phyloP scores from a whole-genome alignment of 176 grass and related monocot species.

The Oryza brachyantha region DNA sequence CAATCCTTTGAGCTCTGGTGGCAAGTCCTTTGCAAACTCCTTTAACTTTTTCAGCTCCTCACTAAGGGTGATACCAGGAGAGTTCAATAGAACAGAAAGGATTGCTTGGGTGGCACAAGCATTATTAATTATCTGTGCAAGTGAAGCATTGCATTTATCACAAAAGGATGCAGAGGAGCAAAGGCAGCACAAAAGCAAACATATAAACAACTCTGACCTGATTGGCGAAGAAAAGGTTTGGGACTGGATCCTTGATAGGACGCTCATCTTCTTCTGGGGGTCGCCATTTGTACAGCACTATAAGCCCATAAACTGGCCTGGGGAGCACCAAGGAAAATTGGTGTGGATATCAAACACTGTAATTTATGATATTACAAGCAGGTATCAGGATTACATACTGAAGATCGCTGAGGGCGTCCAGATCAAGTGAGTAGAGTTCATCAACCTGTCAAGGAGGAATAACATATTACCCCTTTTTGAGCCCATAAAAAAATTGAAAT shows the following conservation, averaged over 20 bases:
- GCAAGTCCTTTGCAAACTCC: slow-evolving; percentile 89
- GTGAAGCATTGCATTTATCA: slow-evolving; percentile 10
- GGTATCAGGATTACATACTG: slow-evolving; percentile 42
- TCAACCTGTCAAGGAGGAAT: slow-evolving; percentile 62
- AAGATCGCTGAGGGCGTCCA: slow-evolving; percentile 80
- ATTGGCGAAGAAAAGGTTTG: slow-evolving; percentile 67
- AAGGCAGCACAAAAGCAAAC: not conserved
- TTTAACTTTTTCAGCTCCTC: slow-evolving; percentile 73
- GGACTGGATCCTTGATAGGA: slow-evolving; percentile 51
- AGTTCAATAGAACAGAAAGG: slow-evolving; percentile 82
- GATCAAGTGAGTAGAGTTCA: slow-evolving; percentile 94
- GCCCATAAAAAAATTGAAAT: not conserved
- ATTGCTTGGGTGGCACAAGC: slow-evolving; percentile 98
- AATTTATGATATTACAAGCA: slow-evolving; percentile 6
- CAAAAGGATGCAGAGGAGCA: slow-evolving; percentile 5
- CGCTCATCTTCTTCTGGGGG: slow-evolving; percentile 63
- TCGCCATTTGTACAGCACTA: slow-evolving; percentile 90
- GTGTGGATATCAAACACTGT: not conserved
- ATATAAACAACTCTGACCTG: slow-evolving; percentile 46
- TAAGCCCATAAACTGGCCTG: slow-evolving; percentile 90
- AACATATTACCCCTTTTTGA: not conserved
- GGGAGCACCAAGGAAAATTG: slow-evolving; percentile 18
- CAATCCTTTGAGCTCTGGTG: slow-evolving; percentile 85
- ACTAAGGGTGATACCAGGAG: slow-evolving; percentile 62
- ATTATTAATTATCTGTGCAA: slow-evolving; percentile 93